phyloP scores from a whole-genome alignment of 108 stramenopile genomes.

The Stephanodiscus triporus region DNA sequence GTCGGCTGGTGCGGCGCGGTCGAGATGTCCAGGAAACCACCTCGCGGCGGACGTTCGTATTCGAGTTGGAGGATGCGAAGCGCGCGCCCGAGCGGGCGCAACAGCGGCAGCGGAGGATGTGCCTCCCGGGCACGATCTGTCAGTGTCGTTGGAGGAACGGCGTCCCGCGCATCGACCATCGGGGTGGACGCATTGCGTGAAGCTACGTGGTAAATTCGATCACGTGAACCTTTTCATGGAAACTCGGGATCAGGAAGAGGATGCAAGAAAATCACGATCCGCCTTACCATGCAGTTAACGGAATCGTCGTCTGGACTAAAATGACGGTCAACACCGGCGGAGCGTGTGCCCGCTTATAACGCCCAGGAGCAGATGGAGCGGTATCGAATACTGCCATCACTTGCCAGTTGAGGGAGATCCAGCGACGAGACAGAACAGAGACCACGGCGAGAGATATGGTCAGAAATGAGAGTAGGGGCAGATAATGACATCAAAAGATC shows the following conservation, averaged over 20 bases:
- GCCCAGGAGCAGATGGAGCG: conserved; percentile 68
- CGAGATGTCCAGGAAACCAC: no score
- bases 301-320: conserved; percentile 78
- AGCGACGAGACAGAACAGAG: no score
- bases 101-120: no score
- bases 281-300: conserved; percentile 67
- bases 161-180: conserved; percentile 54
- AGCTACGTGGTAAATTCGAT: no score
- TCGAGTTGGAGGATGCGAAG: no score
- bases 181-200: conserved; percentile 73
- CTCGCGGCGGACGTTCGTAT: no score
- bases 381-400: conserved; percentile 88
- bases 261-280: background rate
- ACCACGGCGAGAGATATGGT: no score
- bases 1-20: conserved; percentile 7
- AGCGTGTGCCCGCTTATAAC: conserved; percentile 80
- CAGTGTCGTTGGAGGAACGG: conserved; percentile 14
- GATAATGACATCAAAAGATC: no score
- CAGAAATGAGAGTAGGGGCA: no score
- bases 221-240: no score
- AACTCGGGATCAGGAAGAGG: no score
- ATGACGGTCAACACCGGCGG: conserved; percentile 85
- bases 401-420: conserved; percentile 4
- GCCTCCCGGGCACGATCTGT: conserved; percentile 3
- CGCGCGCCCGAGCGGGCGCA: conserved; percentile 14